These are phyloP conservation scores for Kodamaea laetipori DNA, from an alignment of 805 yeast species.

Conservation along the genomic window DNA sequence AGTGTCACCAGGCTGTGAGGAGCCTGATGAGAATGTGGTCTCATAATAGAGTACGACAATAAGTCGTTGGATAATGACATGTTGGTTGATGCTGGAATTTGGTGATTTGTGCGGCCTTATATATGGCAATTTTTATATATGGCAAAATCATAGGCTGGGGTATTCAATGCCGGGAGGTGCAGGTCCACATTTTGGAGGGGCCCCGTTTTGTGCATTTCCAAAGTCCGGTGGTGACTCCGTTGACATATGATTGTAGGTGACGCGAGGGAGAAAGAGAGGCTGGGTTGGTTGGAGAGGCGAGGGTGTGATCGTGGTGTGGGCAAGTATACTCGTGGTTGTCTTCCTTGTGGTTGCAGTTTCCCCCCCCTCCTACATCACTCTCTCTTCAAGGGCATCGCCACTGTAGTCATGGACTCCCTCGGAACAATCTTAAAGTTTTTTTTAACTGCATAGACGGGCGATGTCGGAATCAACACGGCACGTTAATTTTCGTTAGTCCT, in stretches of 20 bases:
- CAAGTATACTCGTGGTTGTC: too few relatives aligned
- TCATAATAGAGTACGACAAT: constrained; percentile 43
- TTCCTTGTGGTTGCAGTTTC: too few relatives aligned
- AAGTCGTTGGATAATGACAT: constrained; percentile 37
- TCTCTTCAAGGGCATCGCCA: too few relatives aligned
- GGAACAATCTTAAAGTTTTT: too few relatives aligned
- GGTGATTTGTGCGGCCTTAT: constrained; percentile 2
- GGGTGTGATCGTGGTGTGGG: not conserved
- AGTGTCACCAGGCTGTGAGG: not conserved
- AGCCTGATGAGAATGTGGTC: constrained; percentile 6
- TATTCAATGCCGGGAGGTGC: constrained; percentile 5
- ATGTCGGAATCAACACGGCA: too few relatives aligned
- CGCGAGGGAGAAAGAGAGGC: too few relatives aligned
- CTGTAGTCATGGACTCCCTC: too few relatives aligned
- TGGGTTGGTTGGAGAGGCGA: not conserved
- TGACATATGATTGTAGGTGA: not conserved
- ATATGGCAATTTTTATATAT: not conserved
- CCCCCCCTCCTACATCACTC: too few relatives aligned
- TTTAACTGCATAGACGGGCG: too few relatives aligned
- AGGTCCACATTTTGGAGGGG: constrained; percentile 1
- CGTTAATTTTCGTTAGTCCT: too few relatives aligned
- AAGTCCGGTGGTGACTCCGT: constrained; percentile 6
- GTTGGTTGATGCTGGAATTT: not conserved
- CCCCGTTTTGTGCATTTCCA: constrained; percentile 2
- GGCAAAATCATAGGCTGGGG: constrained; percentile 10